Evolutionary conservation across 1,139 yeast species (phyloP).

Genomic region (Diutina catenulata): DNA sequence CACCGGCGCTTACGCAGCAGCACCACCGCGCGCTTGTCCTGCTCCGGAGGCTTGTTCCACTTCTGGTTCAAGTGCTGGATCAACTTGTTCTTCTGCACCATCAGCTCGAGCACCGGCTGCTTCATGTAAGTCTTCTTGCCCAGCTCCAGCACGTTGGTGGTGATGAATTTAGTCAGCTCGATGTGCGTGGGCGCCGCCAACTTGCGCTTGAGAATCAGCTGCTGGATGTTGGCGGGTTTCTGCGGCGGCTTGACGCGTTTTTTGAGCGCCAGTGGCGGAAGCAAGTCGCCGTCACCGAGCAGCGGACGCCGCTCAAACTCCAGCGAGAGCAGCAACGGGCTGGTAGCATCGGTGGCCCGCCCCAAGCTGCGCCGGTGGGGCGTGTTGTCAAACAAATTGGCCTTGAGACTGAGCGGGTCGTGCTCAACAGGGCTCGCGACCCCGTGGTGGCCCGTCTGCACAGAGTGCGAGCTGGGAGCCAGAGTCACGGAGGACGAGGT

Average conservation of each 20-base stretch:
- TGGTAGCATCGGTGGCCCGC: too few relatives aligned
- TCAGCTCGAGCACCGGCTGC: slow-evolving; percentile 2
- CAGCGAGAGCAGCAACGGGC: too few relatives aligned
- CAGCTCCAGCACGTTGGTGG: slow-evolving; percentile 1
- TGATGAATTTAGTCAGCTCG: slow-evolving; percentile 1
- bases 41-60: neutral
- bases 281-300: slow-evolving; percentile 2
- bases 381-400: too few relatives aligned
- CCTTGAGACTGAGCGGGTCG: too few relatives aligned
- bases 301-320: neutral
- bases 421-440: too few relatives aligned
- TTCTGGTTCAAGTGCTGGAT: neutral
- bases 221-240: slow-evolving; percentile 3
- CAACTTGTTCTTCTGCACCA: slow-evolving; percentile 1
- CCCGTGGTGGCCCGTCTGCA: too few relatives aligned
- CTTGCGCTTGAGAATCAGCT: slow-evolving; percentile 3
- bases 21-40: neutral
- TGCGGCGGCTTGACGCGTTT: neutral
- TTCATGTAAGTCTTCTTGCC: slow-evolving; percentile 4
- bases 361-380: too few relatives aligned
- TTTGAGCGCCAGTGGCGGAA: neutral
- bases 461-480: too few relatives aligned
- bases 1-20: slow-evolving; percentile 5
- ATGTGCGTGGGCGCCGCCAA: neutral
- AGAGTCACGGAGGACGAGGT: too few relatives aligned